Base-by-base conservation (phyloP, 2,329 filamentous ascomycete genomes). In the Diaporthe ilicicola region DNA sequence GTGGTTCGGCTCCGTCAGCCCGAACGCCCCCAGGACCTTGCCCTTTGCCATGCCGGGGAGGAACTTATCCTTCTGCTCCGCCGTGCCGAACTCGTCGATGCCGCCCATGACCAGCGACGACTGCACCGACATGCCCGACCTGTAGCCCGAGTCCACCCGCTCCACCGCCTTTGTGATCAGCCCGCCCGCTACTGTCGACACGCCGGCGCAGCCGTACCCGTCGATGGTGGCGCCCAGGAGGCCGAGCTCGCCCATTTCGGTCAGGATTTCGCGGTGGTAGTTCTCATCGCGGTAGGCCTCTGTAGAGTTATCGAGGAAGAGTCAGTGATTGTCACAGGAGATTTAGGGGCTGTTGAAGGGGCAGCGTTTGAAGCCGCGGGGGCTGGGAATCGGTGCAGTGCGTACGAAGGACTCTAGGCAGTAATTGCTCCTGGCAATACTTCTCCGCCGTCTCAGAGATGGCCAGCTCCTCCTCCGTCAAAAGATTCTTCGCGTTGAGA, bases 381-480 rank as follows among this genome's bases (percentile, higher is more conserved):
- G 15, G 3, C 17, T 44, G 29, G 6, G 8, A 17, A 7, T 8
- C 22, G 53, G 37, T 29, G 48, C 34, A 53, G 72, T 72, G 81
- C 89, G 75, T 86, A 97, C 95, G 92, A 72, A 98, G 86, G 64
- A 99, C 92, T 74, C 95, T 88, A 64, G 96, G 96, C 51, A 93
- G 85, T 84, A 99, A 86, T 72, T 90, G 89, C 80, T 98, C 95
- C 81, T 98, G 95, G 80, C 95, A 98, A 79, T 98, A 99, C 73
- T 93, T 89, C 82, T 97, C 93, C 42, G 95, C 95, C 7, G 94
- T 97, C 77, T 98, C 94, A 51, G 92, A 88, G 75, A 99, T 95
- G 17, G 95, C 94, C 74, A 94, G 80, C 82, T 99, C 96, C 72
- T 99, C 96, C 75, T 97, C 93, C 1, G 94, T 97, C 77, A 94